Evolutionary conservation across 768 basidiomycete genomes (phyloP).

Genomic region (Megacollybia marginata): DNA sequence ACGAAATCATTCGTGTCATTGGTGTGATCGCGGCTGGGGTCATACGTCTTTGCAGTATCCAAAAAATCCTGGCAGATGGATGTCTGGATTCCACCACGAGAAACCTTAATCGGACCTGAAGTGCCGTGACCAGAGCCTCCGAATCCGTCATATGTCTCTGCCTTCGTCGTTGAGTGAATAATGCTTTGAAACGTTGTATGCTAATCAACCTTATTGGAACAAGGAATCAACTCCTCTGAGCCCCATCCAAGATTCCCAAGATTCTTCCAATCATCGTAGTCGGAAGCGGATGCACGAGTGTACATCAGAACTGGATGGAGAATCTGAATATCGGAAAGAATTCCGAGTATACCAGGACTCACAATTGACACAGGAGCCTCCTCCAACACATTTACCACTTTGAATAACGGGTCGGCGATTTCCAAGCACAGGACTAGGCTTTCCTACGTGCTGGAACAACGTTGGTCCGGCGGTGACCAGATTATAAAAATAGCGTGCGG

Average conservation of each 20-base stretch:
- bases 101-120: conserved; percentile 21
- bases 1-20: conserved; percentile 44
- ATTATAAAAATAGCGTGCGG: conserved; percentile 41
- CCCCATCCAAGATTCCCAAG: conserved; percentile 57
- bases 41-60: conserved; percentile 35
- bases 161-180: conserved; percentile 7
- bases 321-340: not conserved
- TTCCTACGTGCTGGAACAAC: conserved; percentile 37
- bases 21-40: conserved; percentile 34
- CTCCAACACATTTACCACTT: conserved; percentile 47
- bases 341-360: conserved; percentile 6
- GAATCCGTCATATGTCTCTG: conserved; percentile 20
- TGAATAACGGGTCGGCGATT: conserved; percentile 39
- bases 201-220: conserved; percentile 43
- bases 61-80: conserved; percentile 41
- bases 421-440: conserved; percentile 30
- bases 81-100: conserved; percentile 28
- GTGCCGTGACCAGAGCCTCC: not conserved
- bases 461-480: conserved; percentile 30
- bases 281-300: conserved; percentile 50
- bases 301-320: conserved; percentile 37
- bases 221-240: conserved; percentile 46
- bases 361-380: conserved; percentile 61
- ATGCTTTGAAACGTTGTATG: not conserved
- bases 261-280: conserved; percentile 59